phyloP scores from a whole-genome alignment of 2,329 filamentous ascomycete genomes.

The Aspergillus caelatus region DNA sequence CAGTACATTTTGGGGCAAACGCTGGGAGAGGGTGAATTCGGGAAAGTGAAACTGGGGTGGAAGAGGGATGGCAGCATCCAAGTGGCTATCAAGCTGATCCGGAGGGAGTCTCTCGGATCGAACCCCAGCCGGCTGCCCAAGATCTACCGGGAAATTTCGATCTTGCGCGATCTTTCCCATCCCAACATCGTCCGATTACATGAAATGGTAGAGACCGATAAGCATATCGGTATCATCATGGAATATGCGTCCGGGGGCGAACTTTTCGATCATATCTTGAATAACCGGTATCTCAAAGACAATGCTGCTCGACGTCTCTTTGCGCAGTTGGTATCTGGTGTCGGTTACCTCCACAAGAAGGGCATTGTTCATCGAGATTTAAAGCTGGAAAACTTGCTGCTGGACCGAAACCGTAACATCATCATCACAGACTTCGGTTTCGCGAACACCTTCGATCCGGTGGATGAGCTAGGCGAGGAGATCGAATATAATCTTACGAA shows the following conservation, averaged over 20 bases:
- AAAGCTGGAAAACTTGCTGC: slow-evolving; percentile 91
- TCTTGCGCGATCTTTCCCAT: slow-evolving; percentile 83
- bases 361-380: slow-evolving; percentile 97
- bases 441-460: slow-evolving; percentile 92
- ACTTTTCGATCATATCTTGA: slow-evolving; percentile 96
- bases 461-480: slow-evolving; percentile 85
- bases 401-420: slow-evolving; percentile 97
- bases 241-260: slow-evolving; percentile 98
- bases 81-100: slow-evolving; percentile 97
- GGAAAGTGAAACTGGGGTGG: slow-evolving; percentile 98
- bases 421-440: slow-evolving; percentile 99
- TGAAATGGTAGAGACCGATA: slow-evolving; percentile 97
- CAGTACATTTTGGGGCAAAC: slow-evolving; percentile 96
- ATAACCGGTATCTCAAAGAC: slow-evolving; percentile 95
- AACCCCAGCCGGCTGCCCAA: slow-evolving; percentile 91
- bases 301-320: slow-evolving; percentile 87
- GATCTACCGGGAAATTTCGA: slow-evolving; percentile 95
- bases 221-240: slow-evolving; percentile 96
- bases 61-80: slow-evolving; percentile 91
- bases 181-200: slow-evolving; percentile 96
- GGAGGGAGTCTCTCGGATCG: slow-evolving; percentile 82
- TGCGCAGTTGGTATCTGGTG: slow-evolving; percentile 92
- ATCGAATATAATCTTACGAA: slow-evolving; percentile 86
- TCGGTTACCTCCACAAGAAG: slow-evolving; percentile 97
- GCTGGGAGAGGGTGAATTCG: slow-evolving; percentile 96